phyloP scores from a whole-genome alignment of 2,329 filamentous ascomycete species.

The Diaporthe ilicicola region DNA sequence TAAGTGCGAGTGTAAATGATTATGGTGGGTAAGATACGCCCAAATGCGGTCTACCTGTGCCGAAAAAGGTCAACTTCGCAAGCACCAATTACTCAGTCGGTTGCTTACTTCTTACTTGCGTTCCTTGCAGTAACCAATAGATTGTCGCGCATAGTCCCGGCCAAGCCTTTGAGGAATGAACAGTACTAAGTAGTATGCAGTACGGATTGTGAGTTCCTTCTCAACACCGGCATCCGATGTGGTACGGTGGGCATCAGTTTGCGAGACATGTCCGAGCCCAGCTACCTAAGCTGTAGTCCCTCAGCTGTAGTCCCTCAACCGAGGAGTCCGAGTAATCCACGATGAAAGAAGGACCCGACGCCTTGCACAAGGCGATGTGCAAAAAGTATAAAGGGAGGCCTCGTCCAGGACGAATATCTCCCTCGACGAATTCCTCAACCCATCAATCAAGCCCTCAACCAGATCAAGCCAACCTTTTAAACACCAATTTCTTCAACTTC shows the following conservation, averaged over 20 bases:
- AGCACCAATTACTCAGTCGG: not conserved
- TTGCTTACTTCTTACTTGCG: not conserved
- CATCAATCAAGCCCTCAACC: not conserved
- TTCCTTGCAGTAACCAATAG: not conserved
- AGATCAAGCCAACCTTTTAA: too few relatives aligned
- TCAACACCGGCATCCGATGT: not conserved
- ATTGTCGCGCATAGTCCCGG: not conserved
- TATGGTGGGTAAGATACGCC: constrained; percentile 1
- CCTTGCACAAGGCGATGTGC: fast-evolving
- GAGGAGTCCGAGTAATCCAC: too few relatives aligned
- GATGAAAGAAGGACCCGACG: not conserved
- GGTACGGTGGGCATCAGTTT: not conserved
- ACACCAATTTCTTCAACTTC: not conserved
- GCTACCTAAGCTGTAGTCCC: not conserved
- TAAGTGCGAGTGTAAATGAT: not conserved
- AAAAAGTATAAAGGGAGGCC: not conserved
- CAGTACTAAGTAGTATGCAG: too few relatives aligned
- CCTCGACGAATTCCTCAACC: not conserved
- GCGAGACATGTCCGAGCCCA: not conserved
- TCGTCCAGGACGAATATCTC: not conserved
- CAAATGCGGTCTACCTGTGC: not conserved
- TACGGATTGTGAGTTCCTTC: not conserved
- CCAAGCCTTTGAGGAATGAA: not conserved
- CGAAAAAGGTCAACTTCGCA: not conserved
- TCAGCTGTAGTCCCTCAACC: not conserved